Conservation (phyloP, 345 rosid genomes). For the Euphorbia tirucalli region DNA sequence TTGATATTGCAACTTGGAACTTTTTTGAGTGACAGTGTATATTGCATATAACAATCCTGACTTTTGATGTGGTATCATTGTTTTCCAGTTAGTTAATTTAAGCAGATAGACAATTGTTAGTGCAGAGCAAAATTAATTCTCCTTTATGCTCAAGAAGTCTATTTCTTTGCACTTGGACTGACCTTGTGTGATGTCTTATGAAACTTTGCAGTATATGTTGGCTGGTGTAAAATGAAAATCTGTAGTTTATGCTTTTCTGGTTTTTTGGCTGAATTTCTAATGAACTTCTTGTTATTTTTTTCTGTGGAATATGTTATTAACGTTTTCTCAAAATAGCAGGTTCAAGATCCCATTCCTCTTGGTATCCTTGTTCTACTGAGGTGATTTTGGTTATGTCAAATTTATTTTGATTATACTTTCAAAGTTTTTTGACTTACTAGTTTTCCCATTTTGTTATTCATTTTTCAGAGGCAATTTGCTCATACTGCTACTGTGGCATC, state of each 20-base stretch:
- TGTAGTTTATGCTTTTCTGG: background rate
- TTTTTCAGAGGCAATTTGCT: conserved; percentile 46
- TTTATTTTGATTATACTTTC: conserved; percentile 7
- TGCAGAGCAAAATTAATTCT: no score
- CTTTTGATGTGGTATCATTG: background rate
- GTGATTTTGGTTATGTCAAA: conserved; percentile 31
- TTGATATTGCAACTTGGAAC: background rate
- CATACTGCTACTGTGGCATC: conserved; percentile 41
- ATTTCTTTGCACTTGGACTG: background rate
- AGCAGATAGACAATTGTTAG: background rate
- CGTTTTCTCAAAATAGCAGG: conserved; percentile 32
- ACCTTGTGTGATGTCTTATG: background rate
- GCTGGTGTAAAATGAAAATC: background rate
- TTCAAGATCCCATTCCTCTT: conserved; percentile 44
- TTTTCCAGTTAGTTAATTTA: background rate
- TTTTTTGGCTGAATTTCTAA: background rate
- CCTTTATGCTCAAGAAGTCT: no score
- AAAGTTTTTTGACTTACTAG: conserved; percentile 13
- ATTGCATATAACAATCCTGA: background rate
- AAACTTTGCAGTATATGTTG: background rate
- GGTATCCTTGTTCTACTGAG: conserved; percentile 48
- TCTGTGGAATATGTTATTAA: conserved; percentile 6
- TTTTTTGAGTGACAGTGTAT: background rate
- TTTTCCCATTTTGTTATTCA: conserved; percentile 13
- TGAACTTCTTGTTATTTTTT: background rate